Conservation (phyloP, 2,329 filamentous ascomycete genomes). For the Endothia cerciana region DNA sequence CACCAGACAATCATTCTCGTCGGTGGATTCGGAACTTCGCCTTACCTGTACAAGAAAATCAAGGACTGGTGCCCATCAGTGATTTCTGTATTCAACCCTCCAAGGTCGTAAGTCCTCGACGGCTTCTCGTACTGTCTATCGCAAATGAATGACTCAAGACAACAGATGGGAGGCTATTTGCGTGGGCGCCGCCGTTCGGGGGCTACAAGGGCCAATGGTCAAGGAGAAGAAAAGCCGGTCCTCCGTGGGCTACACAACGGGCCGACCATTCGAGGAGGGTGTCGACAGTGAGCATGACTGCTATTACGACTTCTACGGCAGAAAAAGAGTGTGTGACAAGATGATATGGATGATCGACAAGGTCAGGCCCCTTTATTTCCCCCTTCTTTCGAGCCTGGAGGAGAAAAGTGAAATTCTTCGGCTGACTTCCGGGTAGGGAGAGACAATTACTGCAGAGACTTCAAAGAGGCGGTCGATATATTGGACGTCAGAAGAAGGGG, state of each 20-base stretch:
- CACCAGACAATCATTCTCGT: constrained; percentile 12
- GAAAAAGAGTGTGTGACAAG: constrained; percentile 9
- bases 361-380: neutral
- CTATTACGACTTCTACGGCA: constrained; percentile 7
- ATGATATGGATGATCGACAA: constrained; percentile 16
- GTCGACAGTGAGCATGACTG: constrained; percentile 1
- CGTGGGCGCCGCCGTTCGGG: constrained; percentile 11
- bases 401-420: no score
- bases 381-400: no score
- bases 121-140: no score
- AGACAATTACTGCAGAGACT: constrained; percentile 9
- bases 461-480: constrained; percentile 8
- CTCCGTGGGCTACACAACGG: constrained; percentile 2
- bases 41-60: constrained; percentile 7
- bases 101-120: neutral
- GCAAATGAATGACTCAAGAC: neutral
- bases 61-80: constrained; percentile 8
- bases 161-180: constrained; percentile 14
- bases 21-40: constrained; percentile 9
- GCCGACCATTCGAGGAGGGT: neutral
- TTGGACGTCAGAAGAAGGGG: constrained; percentile 1
- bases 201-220: constrained; percentile 9
- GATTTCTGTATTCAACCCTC: constrained; percentile 4
- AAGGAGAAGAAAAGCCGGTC: constrained; percentile 16
- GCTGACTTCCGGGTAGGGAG: constrained; percentile 2